Conservation (phyloP, 768 basidiomycete species). For the Fistulinella prunicolor region DNA sequence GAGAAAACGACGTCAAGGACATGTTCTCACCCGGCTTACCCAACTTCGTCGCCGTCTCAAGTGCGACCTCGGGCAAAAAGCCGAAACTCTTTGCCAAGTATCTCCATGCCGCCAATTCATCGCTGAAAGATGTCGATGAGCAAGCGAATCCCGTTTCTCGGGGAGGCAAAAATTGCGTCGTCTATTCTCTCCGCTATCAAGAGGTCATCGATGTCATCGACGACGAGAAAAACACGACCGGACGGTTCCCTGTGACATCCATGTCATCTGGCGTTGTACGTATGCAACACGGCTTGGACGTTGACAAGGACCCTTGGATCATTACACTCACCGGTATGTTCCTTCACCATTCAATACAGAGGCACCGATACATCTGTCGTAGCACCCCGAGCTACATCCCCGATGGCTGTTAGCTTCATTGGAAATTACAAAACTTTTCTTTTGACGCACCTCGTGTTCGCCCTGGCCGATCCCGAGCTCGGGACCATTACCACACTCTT, state of each 20-base stretch:
- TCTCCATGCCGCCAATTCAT: too few relatives aligned
- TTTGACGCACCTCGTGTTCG: conserved; percentile 22
- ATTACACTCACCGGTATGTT: conserved; percentile 10
- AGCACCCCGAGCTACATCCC: conserved; percentile 16
- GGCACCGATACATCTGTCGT: too few relatives aligned
- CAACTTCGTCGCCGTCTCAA: too few relatives aligned
- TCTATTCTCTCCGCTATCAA: conserved; percentile 18
- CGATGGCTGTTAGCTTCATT: conserved; percentile 20
- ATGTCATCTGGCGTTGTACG: conserved; percentile 19
- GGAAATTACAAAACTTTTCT: conserved; percentile 18
- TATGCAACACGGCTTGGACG: conserved; percentile 14
- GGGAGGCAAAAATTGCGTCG: conserved; percentile 22
- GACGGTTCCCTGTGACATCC: conserved; percentile 5
- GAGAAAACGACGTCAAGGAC: too few relatives aligned
- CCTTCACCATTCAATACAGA: too few relatives aligned
- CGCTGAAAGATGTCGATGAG: too few relatives aligned
- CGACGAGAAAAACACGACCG: neutral
- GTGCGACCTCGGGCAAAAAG: too few relatives aligned
- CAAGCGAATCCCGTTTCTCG: neutral
- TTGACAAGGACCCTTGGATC: conserved; percentile 14
- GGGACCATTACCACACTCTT: conserved; percentile 19
- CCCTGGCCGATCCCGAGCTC: too few relatives aligned
- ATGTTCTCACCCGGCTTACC: too few relatives aligned
- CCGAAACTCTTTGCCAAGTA: too few relatives aligned
- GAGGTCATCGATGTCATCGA: conserved; percentile 5